Base-by-base conservation (phyloP, 257 asterid genomes). In the Apocynum venetum region DNA sequence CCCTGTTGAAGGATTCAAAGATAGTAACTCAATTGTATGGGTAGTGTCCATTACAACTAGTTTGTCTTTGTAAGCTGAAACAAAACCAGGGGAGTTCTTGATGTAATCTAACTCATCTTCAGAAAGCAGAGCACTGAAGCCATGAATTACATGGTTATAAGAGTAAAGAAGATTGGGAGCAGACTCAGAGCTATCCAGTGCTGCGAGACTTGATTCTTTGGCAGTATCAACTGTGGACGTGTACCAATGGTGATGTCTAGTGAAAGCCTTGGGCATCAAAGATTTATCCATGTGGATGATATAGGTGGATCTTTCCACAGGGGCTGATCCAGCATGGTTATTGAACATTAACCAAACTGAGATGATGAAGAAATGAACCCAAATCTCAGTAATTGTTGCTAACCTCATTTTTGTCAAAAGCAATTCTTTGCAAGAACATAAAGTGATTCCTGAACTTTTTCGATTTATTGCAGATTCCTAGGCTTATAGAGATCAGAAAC, bases 41-140 rank as follows among this genome's bases (percentile, higher is more conserved):
- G 93, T 89, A 14, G 93, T 89, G 75, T 89, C 89, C 1, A 87
- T 43, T 0, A 80, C 80, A 9, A 76, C 89, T 11, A 4, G 63
- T 25, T 64, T 80, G 66, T 89, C 93, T 0, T 17, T 64, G 44
- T 76, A 85, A 4, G 86, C 82, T 1, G 89, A 80, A 49, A 89
- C 81, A 64, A 81, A 87, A 1, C 90, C 91, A 0, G 82, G 84
- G 25, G 72, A 38, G 8, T 80, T 84, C 71, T 78, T 67, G 4
- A 89, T 71, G 55, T 64, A 12, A 55, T 80, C 70, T 7, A 86
- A 80, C 4, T 89, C 89, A 1, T 74, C 72, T 8, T 52, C 43
- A 1, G 90, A 87, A 52, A 89, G 47, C 47, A 79, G 7, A 0
- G 87, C 89, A 66, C 84, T 84, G 69, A 89, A 89, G 49, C 90